phyloP scores from a whole-genome alignment of 768 basidiomycete genomes.

The Leccinum pellstonianum region DNA sequence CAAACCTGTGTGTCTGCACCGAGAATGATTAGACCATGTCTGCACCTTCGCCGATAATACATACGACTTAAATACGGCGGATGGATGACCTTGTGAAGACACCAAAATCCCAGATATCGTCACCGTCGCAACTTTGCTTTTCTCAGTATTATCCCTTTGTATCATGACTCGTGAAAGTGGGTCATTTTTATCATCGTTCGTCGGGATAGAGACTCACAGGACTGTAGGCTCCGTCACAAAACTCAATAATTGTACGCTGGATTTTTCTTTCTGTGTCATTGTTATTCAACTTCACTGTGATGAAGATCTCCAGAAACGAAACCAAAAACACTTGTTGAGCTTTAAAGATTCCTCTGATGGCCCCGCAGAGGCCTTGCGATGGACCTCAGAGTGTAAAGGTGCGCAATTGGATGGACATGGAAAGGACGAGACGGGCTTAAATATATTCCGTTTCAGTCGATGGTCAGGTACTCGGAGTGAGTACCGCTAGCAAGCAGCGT shows the following conservation, averaged over 20 bases:
- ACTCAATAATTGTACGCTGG: constrained; percentile 48
- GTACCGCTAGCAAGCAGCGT: constrained; percentile 35
- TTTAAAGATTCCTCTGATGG: constrained; percentile 44
- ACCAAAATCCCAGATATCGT: background rate
- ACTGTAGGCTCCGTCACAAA: constrained; percentile 31
- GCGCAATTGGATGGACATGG: constrained; percentile 15
- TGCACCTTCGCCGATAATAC: constrained; percentile 11
- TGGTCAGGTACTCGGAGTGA: constrained; percentile 48
- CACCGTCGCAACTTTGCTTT: background rate
- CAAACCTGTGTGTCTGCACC: constrained; percentile 3
- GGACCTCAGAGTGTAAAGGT: constrained; percentile 63
- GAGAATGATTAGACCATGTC: background rate
- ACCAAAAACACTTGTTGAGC: constrained; percentile 34
- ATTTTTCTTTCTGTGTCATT: background rate
- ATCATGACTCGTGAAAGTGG: constrained; percentile 24
- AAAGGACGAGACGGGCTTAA: background rate
- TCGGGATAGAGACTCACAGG: constrained; percentile 11
- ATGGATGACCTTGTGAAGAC: background rate
- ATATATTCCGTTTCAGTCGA: constrained; percentile 38
- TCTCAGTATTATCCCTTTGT: background rate
- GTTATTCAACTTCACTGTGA: background rate
- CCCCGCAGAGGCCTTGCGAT: constrained; percentile 40
- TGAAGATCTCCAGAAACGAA: constrained; percentile 39
- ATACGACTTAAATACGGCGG: constrained; percentile 27
- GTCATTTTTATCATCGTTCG: constrained; percentile 3